Percentiles rank a stretch among this genome's conserved stretches.
Conservation (phyloP, 257 asterid species). For the Capsicum chinense region DNA sequence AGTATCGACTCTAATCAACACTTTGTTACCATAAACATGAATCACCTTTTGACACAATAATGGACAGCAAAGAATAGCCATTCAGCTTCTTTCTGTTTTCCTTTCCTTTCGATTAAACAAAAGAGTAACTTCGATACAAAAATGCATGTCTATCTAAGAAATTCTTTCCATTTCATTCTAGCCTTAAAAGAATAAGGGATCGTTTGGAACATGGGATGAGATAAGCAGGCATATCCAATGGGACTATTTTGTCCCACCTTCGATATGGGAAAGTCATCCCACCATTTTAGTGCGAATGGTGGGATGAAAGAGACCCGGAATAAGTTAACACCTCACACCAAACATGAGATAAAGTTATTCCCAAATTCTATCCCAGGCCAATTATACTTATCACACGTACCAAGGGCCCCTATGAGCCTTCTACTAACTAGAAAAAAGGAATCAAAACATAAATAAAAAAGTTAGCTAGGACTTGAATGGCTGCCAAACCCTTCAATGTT, state of each 20-base stretch:
- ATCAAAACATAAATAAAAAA: neutral
- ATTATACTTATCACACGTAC: too few relatives aligned
- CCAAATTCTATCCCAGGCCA: too few relatives aligned
- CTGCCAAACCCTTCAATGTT: conserved; percentile 18
- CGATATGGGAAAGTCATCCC: too few relatives aligned
- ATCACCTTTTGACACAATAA: neutral
- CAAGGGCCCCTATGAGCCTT: too few relatives aligned
- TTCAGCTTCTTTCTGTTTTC: neutral
- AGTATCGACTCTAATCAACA: neutral
- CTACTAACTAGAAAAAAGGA: neutral
- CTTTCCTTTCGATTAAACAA: neutral
- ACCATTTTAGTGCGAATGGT: too few relatives aligned
- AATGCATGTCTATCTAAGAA: neutral
- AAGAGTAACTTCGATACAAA: neutral
- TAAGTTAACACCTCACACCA: too few relatives aligned
- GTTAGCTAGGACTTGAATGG: neutral
- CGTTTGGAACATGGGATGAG: too few relatives aligned
- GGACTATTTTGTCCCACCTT: too few relatives aligned
- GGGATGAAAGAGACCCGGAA: too few relatives aligned
- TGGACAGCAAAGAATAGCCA: neutral
- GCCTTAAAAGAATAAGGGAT: neutral
- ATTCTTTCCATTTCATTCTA: neutral
- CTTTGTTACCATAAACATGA: neutral
- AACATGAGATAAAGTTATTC: too few relatives aligned
- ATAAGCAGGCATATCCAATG: too few relatives aligned